These are phyloP conservation scores for Colletotrichum plurivorum DNA, from an alignment of 2,329 filamentous ascomycete genomes.

Conservation along the genomic window DNA sequence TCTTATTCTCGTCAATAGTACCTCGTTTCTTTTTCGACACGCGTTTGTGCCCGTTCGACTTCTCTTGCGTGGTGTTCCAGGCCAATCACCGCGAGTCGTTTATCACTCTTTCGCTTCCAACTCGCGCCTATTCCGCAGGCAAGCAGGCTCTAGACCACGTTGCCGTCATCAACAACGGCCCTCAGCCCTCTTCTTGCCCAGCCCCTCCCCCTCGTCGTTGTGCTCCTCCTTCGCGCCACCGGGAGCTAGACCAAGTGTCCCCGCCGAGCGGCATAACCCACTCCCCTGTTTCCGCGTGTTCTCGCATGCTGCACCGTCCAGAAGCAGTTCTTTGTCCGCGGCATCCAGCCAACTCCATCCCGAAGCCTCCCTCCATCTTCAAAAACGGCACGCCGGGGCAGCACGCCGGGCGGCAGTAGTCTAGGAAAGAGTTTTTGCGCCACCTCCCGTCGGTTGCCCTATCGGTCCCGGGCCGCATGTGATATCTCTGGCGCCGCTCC, in stretches of 20 bases:
- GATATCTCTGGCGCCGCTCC: too few species aligned
- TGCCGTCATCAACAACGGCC: constrained; percentile 7
- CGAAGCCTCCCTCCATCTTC: constrained; percentile 15
- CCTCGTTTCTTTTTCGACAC: constrained; percentile 12
- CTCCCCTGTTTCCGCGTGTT: constrained; percentile 17
- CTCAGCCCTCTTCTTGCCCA: not conserved
- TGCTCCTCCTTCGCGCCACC: not conserved
- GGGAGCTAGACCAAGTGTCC: constrained; percentile 8
- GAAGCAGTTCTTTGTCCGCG: constrained; percentile 29
- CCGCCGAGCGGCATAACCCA: constrained; percentile 11
- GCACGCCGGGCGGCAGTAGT: constrained; percentile 16
- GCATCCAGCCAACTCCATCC: constrained; percentile 28
- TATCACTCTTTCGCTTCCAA: constrained; percentile 4
- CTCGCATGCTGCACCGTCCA: constrained; percentile 31
- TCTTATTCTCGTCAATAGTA: not conserved
- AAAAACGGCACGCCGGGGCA: not conserved
- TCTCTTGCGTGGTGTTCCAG: not conserved
- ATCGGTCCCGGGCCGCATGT: not conserved
- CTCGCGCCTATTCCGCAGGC: not conserved
- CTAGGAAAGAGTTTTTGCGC: constrained; percentile 10
- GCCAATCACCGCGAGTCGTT: constrained; percentile 11
- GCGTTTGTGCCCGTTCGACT: constrained; percentile 17
- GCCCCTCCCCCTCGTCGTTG: not conserved
- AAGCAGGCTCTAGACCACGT: not conserved
- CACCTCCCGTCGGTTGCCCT: constrained; percentile 4